Evolutionary conservation across 2,329 filamentous ascomycete species (phyloP).

Genomic region (Diaporthe aspalathi): DNA sequence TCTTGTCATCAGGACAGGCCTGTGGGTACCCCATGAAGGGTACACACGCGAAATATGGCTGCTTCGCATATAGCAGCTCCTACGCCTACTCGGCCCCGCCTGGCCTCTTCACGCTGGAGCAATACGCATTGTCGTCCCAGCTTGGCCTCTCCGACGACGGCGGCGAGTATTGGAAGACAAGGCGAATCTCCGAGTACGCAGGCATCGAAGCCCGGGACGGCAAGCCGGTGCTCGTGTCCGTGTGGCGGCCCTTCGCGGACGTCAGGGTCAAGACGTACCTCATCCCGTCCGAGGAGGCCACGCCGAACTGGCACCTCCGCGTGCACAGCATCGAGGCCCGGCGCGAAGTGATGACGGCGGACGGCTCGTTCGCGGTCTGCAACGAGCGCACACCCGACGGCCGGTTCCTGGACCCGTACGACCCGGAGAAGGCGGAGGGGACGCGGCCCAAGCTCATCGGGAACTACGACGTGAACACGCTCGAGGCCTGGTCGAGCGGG

Average conservation of each 20-base stretch:
- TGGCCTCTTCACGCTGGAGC: slow-evolving; percentile 79
- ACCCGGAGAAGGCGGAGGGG: slow-evolving; percentile 58
- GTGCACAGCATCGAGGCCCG: slow-evolving; percentile 70
- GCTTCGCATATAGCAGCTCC: slow-evolving; percentile 80
- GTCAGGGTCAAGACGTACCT: slow-evolving; percentile 74
- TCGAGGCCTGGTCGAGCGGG: slow-evolving; percentile 64
- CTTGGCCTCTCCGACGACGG: slow-evolving; percentile 81
- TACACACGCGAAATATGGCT: slow-evolving; percentile 84
- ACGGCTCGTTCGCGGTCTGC: slow-evolving; percentile 79
- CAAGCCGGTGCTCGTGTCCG: slow-evolving; percentile 72
- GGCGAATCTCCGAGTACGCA: slow-evolving; percentile 74
- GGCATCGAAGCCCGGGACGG: slow-evolving; percentile 66
- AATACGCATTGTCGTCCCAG: slow-evolving; percentile 80
- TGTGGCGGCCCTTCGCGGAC: slow-evolving; percentile 78
- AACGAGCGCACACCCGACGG: slow-evolving; percentile 62
- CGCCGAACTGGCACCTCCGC: slow-evolving; percentile 77
- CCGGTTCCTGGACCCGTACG: slow-evolving; percentile 63
- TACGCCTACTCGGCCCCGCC: slow-evolving; percentile 84
- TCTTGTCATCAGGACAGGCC: slow-evolving; percentile 81
- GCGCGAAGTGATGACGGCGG: slow-evolving; percentile 75
- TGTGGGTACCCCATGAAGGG: slow-evolving; percentile 86
- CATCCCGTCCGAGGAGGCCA: slow-evolving; percentile 67
- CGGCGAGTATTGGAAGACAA: slow-evolving; percentile 82
- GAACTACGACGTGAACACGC: slow-evolving; percentile 68
- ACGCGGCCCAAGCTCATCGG: slow-evolving; percentile 67